Conservation (phyloP, 345 rosid genomes). For the Salix purpurea region DNA sequence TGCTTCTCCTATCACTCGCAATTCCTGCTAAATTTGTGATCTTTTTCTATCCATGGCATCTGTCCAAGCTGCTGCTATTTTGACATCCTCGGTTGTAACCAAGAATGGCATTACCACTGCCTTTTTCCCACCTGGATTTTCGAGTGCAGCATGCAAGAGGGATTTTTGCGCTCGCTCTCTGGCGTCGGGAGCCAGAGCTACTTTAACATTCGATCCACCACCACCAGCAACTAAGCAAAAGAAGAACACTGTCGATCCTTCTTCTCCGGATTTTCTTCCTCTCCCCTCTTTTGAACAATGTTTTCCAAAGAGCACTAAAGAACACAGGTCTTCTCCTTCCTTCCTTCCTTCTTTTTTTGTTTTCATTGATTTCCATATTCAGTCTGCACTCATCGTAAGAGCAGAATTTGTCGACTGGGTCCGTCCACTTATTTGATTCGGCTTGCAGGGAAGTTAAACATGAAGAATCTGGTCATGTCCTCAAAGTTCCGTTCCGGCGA, state of each 20-base stretch:
- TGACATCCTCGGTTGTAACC: constrained; percentile 38
- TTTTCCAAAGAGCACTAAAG: constrained; percentile 90
- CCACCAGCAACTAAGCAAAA: constrained; percentile 48
- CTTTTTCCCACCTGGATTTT: constrained; percentile 56
- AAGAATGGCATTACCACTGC: constrained; percentile 23
- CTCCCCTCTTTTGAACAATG: constrained; percentile 90
- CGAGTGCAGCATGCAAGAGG: constrained; percentile 32
- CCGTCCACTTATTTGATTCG: neutral
- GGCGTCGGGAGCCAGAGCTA: constrained; percentile 41
- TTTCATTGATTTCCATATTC: neutral
- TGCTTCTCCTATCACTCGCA: neutral
- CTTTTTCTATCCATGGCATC: constrained; percentile 51
- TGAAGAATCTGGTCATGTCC: constrained; percentile 75
- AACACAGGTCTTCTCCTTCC: constrained; percentile 36
- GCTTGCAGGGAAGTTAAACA: constrained; percentile 68
- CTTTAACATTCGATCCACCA: constrained; percentile 77
- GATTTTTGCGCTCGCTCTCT: constrained; percentile 24
- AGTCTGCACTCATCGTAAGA: neutral
- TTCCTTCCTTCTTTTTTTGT: neutral
- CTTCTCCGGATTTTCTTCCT: constrained; percentile 81
- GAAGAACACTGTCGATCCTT: constrained; percentile 78
- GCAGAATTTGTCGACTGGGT: neutral
- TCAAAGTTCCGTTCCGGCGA: constrained; percentile 87
- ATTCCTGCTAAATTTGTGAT: neutral
- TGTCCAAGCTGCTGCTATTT: constrained; percentile 44